Evolutionary conservation across 2,329 filamentous ascomycete species (phyloP), one percentile per base, ranked within the genome.

Genomic region (Trichophyton verrucosum): DNA sequence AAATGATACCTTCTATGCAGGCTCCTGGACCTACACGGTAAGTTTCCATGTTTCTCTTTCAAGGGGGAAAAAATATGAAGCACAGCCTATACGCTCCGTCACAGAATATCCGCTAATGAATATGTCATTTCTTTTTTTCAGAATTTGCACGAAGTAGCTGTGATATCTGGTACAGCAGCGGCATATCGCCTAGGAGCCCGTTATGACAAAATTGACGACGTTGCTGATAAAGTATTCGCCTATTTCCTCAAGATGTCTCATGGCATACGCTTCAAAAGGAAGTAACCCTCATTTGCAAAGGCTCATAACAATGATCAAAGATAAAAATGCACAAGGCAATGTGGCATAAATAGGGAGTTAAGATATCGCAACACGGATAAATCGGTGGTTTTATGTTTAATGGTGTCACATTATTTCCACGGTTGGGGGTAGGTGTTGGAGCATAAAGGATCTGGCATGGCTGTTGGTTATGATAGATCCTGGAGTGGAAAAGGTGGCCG

Each of bases 161-260:
- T 85, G 61, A 84, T 89, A 57, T 84, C 81, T 60, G 86, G 86
- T 0, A 87, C 89, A 56, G 83, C 85, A 3, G 86, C 86, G 1
- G 87, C 86, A 0, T 86, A 87, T 60, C 81, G 83, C 55, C 74
- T 89, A 0, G 87, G 86, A 0, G 86, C 86, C 0, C 75, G 78
- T 1, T 89, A 89, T 66, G 69, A 72, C 40, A 65, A 64, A 2
- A 71, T 74, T 15, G 72, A 73, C 60, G 63, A 64, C 22, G 57
- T 71, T 71, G 66, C 69, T 67, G 2, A 68, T 69, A 57, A 68
- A 66, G 46, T 68, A 67, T 73, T 73, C 58, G 64, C 66, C 5
- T 71, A 70, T 30, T 74, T 72, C 63, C 59, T 75, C 57, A 55
- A 36, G 13, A 60, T 58, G 20, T 40, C 55, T 44, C 61, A 65